Evolutionary conservation across 2,329 filamentous ascomycete genomes (phyloP).

Genomic region (Monosporascus sp.): DNA sequence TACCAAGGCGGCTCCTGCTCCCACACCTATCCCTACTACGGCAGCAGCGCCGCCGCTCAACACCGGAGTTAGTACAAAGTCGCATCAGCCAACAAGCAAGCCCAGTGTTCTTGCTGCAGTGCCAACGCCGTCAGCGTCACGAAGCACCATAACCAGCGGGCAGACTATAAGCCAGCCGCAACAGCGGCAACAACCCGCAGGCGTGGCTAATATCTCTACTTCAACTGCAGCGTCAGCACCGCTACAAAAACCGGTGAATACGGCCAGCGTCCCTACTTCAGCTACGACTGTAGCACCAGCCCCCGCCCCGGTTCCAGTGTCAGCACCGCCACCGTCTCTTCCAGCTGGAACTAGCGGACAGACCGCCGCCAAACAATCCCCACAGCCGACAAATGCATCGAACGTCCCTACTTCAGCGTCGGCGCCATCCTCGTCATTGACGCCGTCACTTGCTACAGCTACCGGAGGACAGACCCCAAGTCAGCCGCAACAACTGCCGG

Average conservation of each 20-base stretch:
- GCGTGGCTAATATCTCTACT: neutral
- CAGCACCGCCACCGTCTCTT: neutral
- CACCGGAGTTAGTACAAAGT: no score
- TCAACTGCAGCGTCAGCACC: neutral
- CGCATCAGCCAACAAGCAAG: no score
- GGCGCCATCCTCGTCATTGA: neutral
- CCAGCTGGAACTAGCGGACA: neutral
- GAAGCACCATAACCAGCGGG: neutral
- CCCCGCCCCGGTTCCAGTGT: neutral
- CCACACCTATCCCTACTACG: neutral
- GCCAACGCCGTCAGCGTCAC: neutral
- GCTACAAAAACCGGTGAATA: neutral
- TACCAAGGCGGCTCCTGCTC: slow-evolving; percentile 1
- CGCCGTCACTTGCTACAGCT: neutral
- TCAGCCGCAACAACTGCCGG: slow-evolving; percentile 3
- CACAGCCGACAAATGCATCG: neutral
- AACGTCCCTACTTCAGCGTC: neutral
- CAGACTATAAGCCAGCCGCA: neutral
- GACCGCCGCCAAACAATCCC: neutral
- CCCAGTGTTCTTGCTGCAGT: neutral
- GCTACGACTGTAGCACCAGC: neutral
- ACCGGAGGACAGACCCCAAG: neutral
- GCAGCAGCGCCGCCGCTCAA: neutral
- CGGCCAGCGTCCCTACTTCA: neutral
- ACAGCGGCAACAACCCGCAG: neutral